Percentiles rank a stretch among this genome's conserved stretches.
Evolutionary conservation across 345 rosid species (phyloP).

Genomic region (Citrus sp.): DNA sequence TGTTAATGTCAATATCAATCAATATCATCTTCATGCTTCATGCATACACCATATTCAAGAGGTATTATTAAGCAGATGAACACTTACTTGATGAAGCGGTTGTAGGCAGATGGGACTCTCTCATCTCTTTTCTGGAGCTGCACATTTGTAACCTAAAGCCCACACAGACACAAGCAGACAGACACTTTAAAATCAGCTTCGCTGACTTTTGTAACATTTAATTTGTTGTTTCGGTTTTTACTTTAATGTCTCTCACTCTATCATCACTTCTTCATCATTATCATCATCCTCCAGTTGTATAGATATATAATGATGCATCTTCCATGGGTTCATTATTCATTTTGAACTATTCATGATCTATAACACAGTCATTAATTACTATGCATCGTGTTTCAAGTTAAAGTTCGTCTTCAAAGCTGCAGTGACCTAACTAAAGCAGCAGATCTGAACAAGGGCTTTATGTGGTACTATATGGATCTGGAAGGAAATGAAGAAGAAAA

Average conservation of each 20-base stretch:
- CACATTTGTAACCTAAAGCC: conserved; percentile 36
- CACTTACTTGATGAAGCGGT: conserved; percentile 98
- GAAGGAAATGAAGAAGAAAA: conserved; percentile 8
- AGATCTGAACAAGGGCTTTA: conserved; percentile 16
- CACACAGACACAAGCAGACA: conserved; percentile 45
- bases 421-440: conserved; percentile 2
- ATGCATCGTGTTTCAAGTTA: not conserved
- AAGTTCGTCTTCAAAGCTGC: not conserved
- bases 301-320: no score
- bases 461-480: not conserved
- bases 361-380: not conserved
- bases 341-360: no score
- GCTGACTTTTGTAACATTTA: conserved; percentile 31
- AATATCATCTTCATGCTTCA: not conserved
- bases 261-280: conserved; percentile 65
- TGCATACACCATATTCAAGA: not conserved
- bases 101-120: conserved; percentile 99
- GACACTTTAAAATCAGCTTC: conserved; percentile 37
- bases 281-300: not conserved
- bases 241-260: conserved; percentile 32
- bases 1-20: conserved; percentile 15
- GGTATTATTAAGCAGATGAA: not conserved
- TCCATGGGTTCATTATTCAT: not conserved
- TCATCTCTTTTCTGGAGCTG: conserved; percentile 99
- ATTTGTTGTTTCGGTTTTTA: not conserved